Base-by-base conservation (phyloP, 176 grass and related monocot species). In the Phoenix roebelenii region DNA sequence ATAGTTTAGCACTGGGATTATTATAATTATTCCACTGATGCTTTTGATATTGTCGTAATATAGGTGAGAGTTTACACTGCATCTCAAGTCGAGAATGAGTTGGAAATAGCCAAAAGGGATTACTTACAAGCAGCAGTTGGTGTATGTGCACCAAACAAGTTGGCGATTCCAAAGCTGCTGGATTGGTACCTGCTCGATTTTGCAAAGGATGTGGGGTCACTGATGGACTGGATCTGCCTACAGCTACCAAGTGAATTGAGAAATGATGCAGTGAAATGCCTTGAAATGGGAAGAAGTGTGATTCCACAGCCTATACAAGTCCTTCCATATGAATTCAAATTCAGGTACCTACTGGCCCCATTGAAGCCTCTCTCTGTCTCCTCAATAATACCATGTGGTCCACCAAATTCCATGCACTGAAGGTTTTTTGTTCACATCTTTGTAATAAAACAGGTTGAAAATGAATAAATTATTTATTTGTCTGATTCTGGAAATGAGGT, bases 161-260 rank as follows among this genome's bases (percentile, higher is more conserved):
- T 98, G 0, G 84, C 85, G 4, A 82, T 98, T 53, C 94, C 94
- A 25, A 98, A 98, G 73, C 75, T 98, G 1, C 76, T 98, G 50
- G 83, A 98, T 26, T 93, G 94, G 88, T 93, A 89, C 53, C 75
- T 98, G 18, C 78, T 82, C 3, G 89, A 95, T 52, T 95, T 95
- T 49, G 89, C 89, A 16, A 98, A 98, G 64, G 85, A 98, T 66
- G 77, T 93, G 61, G 88, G 86, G 49, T 89, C 94, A n/a, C 82
- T 98, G 64, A 89, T 98, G 88, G 94, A 93, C 67, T 98, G 94
- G 94, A 84, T 98, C 3, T 98, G 88, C 76, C 70, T 98, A 70
- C 94, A 98, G 71, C 70, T 98, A 22, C 94, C 88, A 1, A 16
- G 32, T 25, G 76, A 80, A 69, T 18, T 85, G 57, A 86, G 59